Conservation (phyloP, 192 early-diverging fungal species). For the Podila epicladia region DNA sequence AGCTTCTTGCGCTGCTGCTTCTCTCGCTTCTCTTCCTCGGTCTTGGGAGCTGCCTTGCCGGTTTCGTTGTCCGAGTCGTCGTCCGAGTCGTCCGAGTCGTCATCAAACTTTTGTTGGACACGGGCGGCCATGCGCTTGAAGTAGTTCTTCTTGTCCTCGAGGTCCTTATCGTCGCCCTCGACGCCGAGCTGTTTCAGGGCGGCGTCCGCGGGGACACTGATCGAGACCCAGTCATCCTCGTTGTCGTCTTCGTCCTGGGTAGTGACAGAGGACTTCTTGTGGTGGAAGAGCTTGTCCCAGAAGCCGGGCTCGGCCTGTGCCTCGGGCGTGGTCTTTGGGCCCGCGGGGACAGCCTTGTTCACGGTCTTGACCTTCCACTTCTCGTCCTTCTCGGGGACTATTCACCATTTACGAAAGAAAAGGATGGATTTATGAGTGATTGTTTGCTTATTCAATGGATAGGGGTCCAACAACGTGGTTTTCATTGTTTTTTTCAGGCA, state of each 20-base stretch:
- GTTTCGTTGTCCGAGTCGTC: conserved; percentile 6
- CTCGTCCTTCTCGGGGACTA: conserved; percentile 45
- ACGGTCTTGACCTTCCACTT: conserved; percentile 47
- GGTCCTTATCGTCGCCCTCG: conserved; percentile 22
- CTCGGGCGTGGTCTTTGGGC: conserved; percentile 1
- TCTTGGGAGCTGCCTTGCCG: conserved; percentile 9
- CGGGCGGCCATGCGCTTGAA: conserved; percentile 37
- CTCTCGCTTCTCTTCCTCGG: conserved; percentile 35
- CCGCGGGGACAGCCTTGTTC: conserved; percentile 30
- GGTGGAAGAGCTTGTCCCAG: conserved; percentile 42
- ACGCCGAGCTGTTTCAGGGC: conserved; percentile 33
- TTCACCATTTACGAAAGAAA: neutral
- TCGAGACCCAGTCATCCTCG: conserved; percentile 27
- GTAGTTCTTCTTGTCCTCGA: conserved; percentile 41
- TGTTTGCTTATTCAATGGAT: too few relatives aligned
- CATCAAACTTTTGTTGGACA: conserved; percentile 47
- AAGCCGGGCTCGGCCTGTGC: conserved; percentile 19
- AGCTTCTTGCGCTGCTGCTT: conserved; percentile 21
- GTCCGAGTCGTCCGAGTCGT: conserved; percentile 37
- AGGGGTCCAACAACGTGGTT: too few relatives aligned
- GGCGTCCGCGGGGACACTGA: conserved; percentile 43
- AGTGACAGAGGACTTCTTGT: neutral
- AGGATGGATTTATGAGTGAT: neutral
- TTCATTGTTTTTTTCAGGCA: too few relatives aligned
- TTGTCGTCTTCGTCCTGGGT: conserved; percentile 3